Evolutionary conservation across 345 rosid species (phyloP), one percentile per base, ranked within the genome.

Genomic region (Microthlaspi erraticum): DNA sequence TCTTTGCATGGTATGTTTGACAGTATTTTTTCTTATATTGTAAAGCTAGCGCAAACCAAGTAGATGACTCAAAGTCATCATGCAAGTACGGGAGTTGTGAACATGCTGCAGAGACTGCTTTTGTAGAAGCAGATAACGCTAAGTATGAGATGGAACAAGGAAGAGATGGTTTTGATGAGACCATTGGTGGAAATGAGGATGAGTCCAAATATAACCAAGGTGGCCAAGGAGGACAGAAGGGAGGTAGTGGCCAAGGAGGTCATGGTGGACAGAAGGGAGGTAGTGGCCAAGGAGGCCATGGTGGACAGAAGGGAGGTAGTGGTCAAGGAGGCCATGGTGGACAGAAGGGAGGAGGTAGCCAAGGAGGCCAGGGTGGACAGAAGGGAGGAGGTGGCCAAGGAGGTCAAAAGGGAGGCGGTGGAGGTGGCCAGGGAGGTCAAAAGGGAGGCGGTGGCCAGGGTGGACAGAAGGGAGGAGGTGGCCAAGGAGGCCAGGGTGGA

Each of bases 131-230:
- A 46, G 50, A 36, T 23, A 38, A 50, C 48, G 20, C n/a, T 23
- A 65, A 49, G 37, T 13, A 37, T 65, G 59, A 50, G n/a, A 37
- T 36, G 23, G 19, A 64, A 8, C 70, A 64, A 64, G 59, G 36
- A 19, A 10, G 8, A 46, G 10, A 14, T 66, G 63, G n/a, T 18
- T 43, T 42, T n/a, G 72, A 43, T 66, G 55, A 36, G 7, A 6
- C 26, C 42, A 37, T 12, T 49, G 63, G 42, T 29, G 70, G 26
- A 54, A 14, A 50, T n/a, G 57, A 49, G 4, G 78, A 66, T 41
- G 78, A 67, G 42, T 67, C 73, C 32, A 74, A 74, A 44, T 52
- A 67, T 66, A 45, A 26, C 44, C 76, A 49, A 23, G 60, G 61
- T 0, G 67, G 68, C 0, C 61, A 60, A 16, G 34, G 59, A 0